Evolutionary conservation across 805 yeast genomes (phyloP).

Genomic region (Zygosaccharomyces pseudorouxii): DNA sequence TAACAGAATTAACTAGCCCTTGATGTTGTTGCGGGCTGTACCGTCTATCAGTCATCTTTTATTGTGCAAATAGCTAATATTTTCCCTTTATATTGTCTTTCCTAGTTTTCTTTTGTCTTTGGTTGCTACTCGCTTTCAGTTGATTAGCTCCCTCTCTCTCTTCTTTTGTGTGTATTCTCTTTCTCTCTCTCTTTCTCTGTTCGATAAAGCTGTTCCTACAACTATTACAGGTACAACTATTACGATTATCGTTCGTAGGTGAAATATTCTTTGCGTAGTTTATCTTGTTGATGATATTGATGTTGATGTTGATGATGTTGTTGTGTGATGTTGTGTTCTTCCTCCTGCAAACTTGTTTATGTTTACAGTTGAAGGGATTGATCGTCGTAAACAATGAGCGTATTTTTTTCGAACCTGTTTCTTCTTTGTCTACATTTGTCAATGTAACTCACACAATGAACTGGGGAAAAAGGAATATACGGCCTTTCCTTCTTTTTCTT

Average conservation of each 20-base stretch:
- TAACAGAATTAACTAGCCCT: slow-evolving; percentile 71
- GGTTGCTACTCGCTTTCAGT: background rate
- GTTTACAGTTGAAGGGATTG: slow-evolving; percentile 7
- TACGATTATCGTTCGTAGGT: background rate
- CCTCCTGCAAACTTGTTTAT: slow-evolving; percentile 4
- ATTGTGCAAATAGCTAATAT: background rate
- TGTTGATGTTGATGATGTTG: slow-evolving; percentile 4
- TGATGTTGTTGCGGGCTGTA: slow-evolving; percentile 28
- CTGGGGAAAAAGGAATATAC: background rate
- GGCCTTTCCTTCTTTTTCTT: background rate
- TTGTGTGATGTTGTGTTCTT: slow-evolving; percentile 9
- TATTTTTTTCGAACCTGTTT: slow-evolving; percentile 2
- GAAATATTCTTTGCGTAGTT: background rate
- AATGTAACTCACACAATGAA: background rate
- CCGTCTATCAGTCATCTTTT: slow-evolving; percentile 4
- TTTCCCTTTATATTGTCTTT: slow-evolving; percentile 1
- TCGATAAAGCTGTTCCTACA: slow-evolving; percentile 3
- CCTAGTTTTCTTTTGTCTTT: background rate
- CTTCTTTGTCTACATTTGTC: background rate
- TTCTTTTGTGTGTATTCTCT: background rate
- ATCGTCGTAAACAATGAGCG: slow-evolving; percentile 1
- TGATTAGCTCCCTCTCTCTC: background rate
- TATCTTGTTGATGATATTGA: background rate
- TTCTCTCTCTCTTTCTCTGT: background rate
- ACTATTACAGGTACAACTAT: background rate